Conservation (phyloP, 129 eudicot genomes). For the Artemisia tridentata region DNA sequence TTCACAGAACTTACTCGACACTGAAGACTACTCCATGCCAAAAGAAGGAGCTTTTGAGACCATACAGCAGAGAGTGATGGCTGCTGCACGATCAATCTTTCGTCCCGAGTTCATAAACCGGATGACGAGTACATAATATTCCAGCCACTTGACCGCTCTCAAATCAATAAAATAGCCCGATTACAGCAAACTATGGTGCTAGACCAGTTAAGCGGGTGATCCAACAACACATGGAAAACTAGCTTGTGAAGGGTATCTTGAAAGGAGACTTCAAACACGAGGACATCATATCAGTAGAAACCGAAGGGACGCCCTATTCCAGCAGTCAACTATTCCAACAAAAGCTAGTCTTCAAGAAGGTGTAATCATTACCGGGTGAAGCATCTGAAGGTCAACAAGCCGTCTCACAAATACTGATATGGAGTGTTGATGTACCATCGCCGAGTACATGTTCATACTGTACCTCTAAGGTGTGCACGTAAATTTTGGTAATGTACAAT, state of each 20-base stretch:
- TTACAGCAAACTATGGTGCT: slow-evolving; percentile 93
- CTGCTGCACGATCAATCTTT: slow-evolving; percentile 79
- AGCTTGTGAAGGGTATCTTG: slow-evolving; percentile 90
- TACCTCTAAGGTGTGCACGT: too few species aligned
- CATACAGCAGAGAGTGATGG: slow-evolving; percentile 80
- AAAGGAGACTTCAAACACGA: slow-evolving; percentile 91
- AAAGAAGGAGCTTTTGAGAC: slow-evolving; percentile 69
- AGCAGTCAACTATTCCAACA: slow-evolving; percentile 93
- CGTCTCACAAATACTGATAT: slow-evolving; percentile 28
- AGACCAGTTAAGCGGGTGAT: slow-evolving; percentile 95
- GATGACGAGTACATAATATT: slow-evolving; percentile 92
- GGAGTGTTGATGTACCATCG: too few species aligned
- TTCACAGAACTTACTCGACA: slow-evolving; percentile 78
- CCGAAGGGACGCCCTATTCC: slow-evolving; percentile 74
- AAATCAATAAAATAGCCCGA: slow-evolving; percentile 68
- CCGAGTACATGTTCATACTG: too few species aligned
- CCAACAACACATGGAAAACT: slow-evolving; percentile 90
- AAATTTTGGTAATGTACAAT: too few species aligned
- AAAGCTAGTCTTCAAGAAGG: slow-evolving; percentile 60
- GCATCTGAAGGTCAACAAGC: slow-evolving; percentile 46
- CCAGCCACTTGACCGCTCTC: slow-evolving; percentile 97
- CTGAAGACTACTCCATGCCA: slow-evolving; percentile 56
- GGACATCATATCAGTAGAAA: slow-evolving; percentile 66
- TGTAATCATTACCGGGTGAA: slow-evolving; percentile 30
- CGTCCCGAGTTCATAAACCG: slow-evolving; percentile 99